Percentiles rank a stretch among this genome's conserved stretches.
These are phyloP conservation scores for Mangifera indica DNA, from an alignment of 345 rosid species.

Conservation along the genomic window DNA sequence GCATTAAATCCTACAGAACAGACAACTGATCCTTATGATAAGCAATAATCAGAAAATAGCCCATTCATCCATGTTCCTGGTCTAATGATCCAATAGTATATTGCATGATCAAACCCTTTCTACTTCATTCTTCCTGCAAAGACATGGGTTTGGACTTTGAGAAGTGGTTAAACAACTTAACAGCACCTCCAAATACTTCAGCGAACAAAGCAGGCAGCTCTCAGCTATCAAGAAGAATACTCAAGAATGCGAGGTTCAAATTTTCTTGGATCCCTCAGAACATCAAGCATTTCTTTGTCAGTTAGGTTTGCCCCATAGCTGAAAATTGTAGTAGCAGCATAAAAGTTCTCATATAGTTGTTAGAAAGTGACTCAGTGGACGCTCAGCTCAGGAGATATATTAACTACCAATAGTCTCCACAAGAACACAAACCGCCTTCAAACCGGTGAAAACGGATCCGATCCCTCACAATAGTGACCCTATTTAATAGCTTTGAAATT, in stretches of 20 bases:
- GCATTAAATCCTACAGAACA: background rate
- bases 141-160: background rate
- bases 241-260: background rate
- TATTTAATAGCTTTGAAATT: conserved; percentile 53
- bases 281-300: background rate
- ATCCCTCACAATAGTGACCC: conserved; percentile 72
- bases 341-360: background rate
- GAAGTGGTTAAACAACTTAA: background rate
- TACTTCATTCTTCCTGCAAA: background rate
- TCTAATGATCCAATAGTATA: background rate
- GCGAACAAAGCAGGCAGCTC: background rate
- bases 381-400: background rate
- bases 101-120: background rate
- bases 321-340: background rate
- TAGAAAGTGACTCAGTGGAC: background rate
- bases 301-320: background rate
- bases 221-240: background rate
- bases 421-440: conserved; percentile 75
- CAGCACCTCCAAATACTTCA: conserved; percentile 8
- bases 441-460: conserved; percentile 76
- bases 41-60: background rate
- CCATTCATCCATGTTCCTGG: background rate
- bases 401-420: conserved; percentile 66
- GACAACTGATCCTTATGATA: background rate
- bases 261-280: background rate